Percentiles rank a stretch among this genome's conserved stretches.
Evolutionary conservation across 164 flowering plant species (phyloP).

Genomic region (Chimonanthus praecox): DNA sequence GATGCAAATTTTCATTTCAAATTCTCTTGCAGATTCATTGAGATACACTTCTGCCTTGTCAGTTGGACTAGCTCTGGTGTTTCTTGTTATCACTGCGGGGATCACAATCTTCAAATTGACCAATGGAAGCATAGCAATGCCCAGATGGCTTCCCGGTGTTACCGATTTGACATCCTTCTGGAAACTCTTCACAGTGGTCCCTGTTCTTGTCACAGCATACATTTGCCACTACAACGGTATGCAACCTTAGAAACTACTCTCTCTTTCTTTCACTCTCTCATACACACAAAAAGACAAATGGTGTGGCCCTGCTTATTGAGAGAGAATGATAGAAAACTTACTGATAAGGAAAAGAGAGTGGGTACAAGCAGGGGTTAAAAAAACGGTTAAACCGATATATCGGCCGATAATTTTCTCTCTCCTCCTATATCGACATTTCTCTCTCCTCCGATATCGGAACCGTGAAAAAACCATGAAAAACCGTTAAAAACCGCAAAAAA

Average conservation of each 20-base stretch:
- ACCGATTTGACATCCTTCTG: conserved; percentile 52
- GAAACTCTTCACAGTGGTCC: conserved; percentile 81
- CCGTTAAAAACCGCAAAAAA: too few relatives aligned
- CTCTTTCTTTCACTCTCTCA: neutral
- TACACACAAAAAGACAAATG: too few relatives aligned
- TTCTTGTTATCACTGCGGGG: conserved; percentile 78
- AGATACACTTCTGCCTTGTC: conserved; percentile 84
- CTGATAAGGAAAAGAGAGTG: too few relatives aligned
- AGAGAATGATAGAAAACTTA: too few relatives aligned
- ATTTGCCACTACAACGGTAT: conserved; percentile 94
- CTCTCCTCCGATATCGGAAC: too few relatives aligned
- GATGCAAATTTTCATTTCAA: neutral
- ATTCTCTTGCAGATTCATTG: conserved; percentile 73
- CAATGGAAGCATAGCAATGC: conserved; percentile 59
- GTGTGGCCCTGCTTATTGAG: too few relatives aligned
- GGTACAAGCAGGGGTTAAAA: too few relatives aligned
- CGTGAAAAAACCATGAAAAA: too few relatives aligned
- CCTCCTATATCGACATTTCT: too few relatives aligned
- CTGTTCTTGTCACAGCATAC: conserved; percentile 92
- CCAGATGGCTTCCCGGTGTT: conserved; percentile 71
- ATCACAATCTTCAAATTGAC: conserved; percentile 61
- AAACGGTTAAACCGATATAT: too few relatives aligned
- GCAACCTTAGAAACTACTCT: conserved; percentile 12
- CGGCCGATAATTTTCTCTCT: too few relatives aligned
- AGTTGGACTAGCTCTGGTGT: conserved; percentile 79